Evolutionary conservation across 257 asterid species (phyloP), one percentile per base, ranked within the genome.

Genomic region (Nicotiana benthamiana): DNA sequence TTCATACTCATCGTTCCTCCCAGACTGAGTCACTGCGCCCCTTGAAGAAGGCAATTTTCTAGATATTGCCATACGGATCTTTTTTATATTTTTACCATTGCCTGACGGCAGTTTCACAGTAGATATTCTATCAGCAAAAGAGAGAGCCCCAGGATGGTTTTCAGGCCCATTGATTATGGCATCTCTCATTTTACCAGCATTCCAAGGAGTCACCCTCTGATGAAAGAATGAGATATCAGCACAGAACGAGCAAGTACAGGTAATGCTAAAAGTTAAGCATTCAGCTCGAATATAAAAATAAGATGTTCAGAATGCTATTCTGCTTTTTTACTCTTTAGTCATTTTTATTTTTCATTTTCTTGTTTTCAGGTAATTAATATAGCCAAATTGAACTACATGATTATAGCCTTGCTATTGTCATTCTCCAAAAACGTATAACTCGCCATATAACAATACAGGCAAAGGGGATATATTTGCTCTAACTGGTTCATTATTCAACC

Each of bases 191-290:
- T 91, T 95, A 26, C 22, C 94, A 88, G 86, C 92, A 90, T 93
- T 95, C 99, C 99, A 93, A 80, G 97, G 96, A 83, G 98, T 95
- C 86, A 95, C 96, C 87, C 94, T 92, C 99, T 95, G 92, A 77
- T 79, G 59, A 51, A 82, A 80, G 26, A 76, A 52, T 51, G 68
- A n/a, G 46, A 24, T 18, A 83, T 76, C 60, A 77, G 72, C 17
- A 17, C 63, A 15, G 63, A 63, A 52, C 22, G 1, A 30, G 81
- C 22, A 72, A 81, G 5, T 26, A 48, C 40, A 2, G 16, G 8
- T 46, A 48, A 13, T 24, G 61, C 61, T 24, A 74, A 74, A 74
- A 74, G 60, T 74, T 74, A 48, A 20, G 24, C 43, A 74, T 74
- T 46, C 24, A 26, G 60, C 78, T 26, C 24, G 18, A 13, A 74